Percentiles rank a stretch among this genome's conserved stretches.
These are phyloP conservation scores for Mariannaea sp. DNA, from an alignment of 2,329 filamentous ascomycete genomes.

Conservation along the genomic window DNA sequence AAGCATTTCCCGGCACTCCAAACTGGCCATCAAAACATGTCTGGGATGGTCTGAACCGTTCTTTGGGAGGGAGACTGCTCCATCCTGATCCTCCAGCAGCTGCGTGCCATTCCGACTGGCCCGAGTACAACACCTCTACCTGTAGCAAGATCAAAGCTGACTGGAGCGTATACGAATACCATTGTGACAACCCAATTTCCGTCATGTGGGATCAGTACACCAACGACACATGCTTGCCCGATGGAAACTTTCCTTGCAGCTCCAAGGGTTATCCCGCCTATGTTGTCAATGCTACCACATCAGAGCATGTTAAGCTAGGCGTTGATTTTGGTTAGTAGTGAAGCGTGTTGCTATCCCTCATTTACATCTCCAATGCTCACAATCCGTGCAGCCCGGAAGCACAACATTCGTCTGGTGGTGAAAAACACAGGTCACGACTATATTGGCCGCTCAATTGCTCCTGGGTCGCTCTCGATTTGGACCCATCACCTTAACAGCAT, in stretches of 20 bases:
- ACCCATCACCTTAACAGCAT: constrained; percentile 52
- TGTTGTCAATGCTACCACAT: constrained; percentile 43
- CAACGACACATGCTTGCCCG: constrained; percentile 57
- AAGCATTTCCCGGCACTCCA: constrained; percentile 51
- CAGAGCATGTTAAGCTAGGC: constrained; percentile 40
- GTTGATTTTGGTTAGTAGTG: constrained; percentile 50
- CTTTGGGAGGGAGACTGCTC: constrained; percentile 50
- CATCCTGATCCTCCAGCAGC: constrained; percentile 45
- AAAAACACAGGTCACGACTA: constrained; percentile 51
- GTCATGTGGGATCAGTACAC: constrained; percentile 49
- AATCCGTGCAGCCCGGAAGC: constrained; percentile 42
- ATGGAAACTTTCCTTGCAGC: constrained; percentile 43
- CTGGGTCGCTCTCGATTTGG: constrained; percentile 60
- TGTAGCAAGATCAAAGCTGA: constrained; percentile 38
- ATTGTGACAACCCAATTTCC: constrained; percentile 39
- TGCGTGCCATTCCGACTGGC: constrained; percentile 38
- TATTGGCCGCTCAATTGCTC: constrained; percentile 51
- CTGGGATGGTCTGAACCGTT: constrained; percentile 54
- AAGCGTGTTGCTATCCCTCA: rapidly evolving
- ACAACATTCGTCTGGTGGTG: constrained; percentile 49
- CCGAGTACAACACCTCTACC: constrained; percentile 31
- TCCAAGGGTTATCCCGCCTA: constrained; percentile 43
- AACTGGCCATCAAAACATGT: constrained; percentile 53
- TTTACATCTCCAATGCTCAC: not conserved
- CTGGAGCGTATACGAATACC: constrained; percentile 40